Conservation (phyloP, 352 stramenopile species). For the Poterioochromonas sp. region DNA sequence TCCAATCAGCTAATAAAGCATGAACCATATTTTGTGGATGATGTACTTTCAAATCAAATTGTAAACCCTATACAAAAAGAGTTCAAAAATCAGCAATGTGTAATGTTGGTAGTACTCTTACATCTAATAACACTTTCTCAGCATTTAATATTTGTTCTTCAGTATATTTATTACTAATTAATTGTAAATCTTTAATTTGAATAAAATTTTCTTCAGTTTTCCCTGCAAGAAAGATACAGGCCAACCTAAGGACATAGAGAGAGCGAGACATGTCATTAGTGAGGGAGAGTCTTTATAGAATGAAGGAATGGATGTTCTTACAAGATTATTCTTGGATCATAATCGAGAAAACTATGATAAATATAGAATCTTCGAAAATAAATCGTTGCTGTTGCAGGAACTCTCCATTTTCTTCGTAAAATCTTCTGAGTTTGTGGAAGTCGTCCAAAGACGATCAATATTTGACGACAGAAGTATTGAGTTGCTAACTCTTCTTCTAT, state of each 20-base stretch:
- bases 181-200: not conserved
- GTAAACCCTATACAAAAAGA: too few species aligned
- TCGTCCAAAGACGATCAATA: not conserved
- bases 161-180: not conserved
- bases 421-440: not conserved
- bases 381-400: not conserved
- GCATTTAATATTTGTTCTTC: not conserved
- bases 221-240: not conserved
- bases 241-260: not conserved
- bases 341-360: not conserved
- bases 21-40: not conserved
- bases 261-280: not conserved
- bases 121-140: not conserved
- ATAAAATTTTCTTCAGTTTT: not conserved
- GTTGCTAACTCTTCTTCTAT: not conserved
- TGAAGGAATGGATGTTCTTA: not conserved
- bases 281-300: not conserved
- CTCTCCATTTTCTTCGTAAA: not conserved
- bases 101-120: too few species aligned
- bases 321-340: not conserved
- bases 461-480: not conserved
- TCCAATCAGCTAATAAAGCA: not conserved
- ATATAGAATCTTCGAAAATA: not conserved
- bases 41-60: not conserved
- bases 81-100: too few species aligned